Base-by-base conservation (phyloP, 768 basidiomycete species). In the Tephrocybe sp. region DNA sequence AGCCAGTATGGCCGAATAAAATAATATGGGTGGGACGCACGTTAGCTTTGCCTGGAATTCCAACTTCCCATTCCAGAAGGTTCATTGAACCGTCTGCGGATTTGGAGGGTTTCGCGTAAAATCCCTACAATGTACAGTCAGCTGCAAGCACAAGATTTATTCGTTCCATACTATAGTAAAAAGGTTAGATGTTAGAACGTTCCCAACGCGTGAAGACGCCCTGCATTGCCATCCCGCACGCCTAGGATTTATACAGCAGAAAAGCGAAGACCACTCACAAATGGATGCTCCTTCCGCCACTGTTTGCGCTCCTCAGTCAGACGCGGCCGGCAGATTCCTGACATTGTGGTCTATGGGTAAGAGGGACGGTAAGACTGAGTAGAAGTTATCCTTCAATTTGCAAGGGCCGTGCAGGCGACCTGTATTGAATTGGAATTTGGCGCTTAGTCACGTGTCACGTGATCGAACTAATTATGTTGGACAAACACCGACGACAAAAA, bases 231-330 rank as follows among this genome's bases (percentile, higher is more conserved):
- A 30, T 13, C 28, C 4, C 11, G 12, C 15, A 28, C 27, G 28
- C 28, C 11, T 13, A 36, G 19, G 27, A 2, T 4, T 19, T 16
- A 27, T 38, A 34, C 26, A 16, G 24, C 31, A 30, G 27, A 38
- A 18, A 34, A 19, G n/a, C n/a, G 51, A 27, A 9, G 16, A 30
- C 24, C 22, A 80, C 92, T 72, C 69, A 98, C 97, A 60, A 96
- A 98, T 25, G 97, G 97, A 69, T 99, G 97, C 59, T 98, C 97
- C 69, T 95, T 98, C 51, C 97, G 74, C 97, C 97, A 99, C 63
- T 95, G 92, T 72, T 99, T 99, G 63, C 97, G 84, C 70, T 99
- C 97, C 70, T 98, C 97, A 24, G 93, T 83, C 13, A 99, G 78
- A 61, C 97, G 87, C 28, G 89, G 85, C 68, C 93, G 83, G 68